Evolutionary conservation across 1,139 yeast genomes (phyloP).

Genomic region (Yamadazyma aaseri): DNA sequence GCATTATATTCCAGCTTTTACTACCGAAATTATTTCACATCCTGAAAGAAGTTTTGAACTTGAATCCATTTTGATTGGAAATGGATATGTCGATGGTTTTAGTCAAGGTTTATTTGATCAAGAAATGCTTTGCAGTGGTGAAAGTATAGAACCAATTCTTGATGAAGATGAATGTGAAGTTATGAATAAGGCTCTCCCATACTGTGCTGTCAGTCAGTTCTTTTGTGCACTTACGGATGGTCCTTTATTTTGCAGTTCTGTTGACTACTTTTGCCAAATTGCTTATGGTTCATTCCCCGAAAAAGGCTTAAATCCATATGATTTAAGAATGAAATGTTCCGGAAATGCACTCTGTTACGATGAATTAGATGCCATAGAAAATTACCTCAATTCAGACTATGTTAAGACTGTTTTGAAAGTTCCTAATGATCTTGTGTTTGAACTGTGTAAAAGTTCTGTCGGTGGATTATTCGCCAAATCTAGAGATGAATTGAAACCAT

Average conservation of each 20-base stretch:
- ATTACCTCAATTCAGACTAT: slow-evolving; percentile 28
- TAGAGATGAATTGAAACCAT: slow-evolving; percentile 79
- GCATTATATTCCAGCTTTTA: slow-evolving; percentile 88
- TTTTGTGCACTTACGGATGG: slow-evolving; percentile 72
- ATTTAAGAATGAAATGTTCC: slow-evolving; percentile 81
- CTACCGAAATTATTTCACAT: slow-evolving; percentile 57
- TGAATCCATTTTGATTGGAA: slow-evolving; percentile 75
- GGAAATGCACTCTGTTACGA: slow-evolving; percentile 66
- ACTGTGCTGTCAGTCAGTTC: slow-evolving; percentile 82
- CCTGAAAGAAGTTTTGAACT: slow-evolving; percentile 42
- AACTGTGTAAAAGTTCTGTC: slow-evolving; percentile 79
- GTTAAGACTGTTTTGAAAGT: slow-evolving; percentile 84
- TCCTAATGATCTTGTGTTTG: slow-evolving; percentile 45
- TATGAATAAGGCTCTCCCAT: slow-evolving; percentile 63
- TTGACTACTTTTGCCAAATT: slow-evolving; percentile 16
- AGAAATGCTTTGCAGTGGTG: slow-evolving; percentile 79
- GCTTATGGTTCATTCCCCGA: slow-evolving; percentile 23
- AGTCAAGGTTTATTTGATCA: slow-evolving; percentile 62
- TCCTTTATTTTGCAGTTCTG: slow-evolving; percentile 93
- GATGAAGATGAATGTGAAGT: slow-evolving; percentile 68
- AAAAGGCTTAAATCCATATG: slow-evolving; percentile 82
- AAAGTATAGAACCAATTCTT: slow-evolving; percentile 76
- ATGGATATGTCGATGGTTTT: slow-evolving; percentile 88
- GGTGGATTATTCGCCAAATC: slow-evolving; percentile 77
- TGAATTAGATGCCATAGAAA: slow-evolving; percentile 25